Evolutionary conservation across 2,329 filamentous ascomycete species (phyloP), one percentile per base, ranked within the genome.

Genomic region (Fusarium nurragi): DNA sequence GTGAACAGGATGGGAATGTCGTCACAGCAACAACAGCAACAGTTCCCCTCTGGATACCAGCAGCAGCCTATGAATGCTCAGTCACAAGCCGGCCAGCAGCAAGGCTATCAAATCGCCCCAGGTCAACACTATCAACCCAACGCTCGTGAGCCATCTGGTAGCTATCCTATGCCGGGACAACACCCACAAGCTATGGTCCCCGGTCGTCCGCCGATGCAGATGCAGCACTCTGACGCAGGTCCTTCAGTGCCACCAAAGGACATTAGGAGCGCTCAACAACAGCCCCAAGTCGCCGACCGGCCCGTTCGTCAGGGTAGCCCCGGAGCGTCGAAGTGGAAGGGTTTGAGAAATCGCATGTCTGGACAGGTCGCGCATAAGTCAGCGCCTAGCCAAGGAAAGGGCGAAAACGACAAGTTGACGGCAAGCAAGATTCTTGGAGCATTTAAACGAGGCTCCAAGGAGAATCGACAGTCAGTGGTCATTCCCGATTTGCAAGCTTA

Each of bases 261-360:
- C 6, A 43, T 26, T 32, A 44, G 45, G 47, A 28, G 44, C 13
- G 37, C 32, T 41, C 41, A 45, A 23, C 55, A 54, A 22, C 60
- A 62, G 13, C 47, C 54, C 10, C 59, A 54, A 23, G 40, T 43
- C 12, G 38, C 55, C 12, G 54, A 67, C 38, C 51, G 46, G 11
- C 58, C 56, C 6, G 25, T 47, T 48, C 65, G 64, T 10, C 61
- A 71, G 25, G 64, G 64, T 11, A 64, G 65, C 26, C 63, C 70
- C 14, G 58, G 49, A 14, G 68, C 69, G 6, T 75, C 73, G 5
- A 74, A 72, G 39, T 77, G 75, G 76, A 77, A 75, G 54, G 75
- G 71, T 3, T 41, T 77, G 18, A 75, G 54, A 52, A 76, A 71
- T 28, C 71, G 75, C 30, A 61, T 78, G 66, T 75, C 72, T 4